Evolutionary conservation across 2,329 filamentous ascomycete species (phyloP).

Genomic region (Cladosporium sp.): DNA sequence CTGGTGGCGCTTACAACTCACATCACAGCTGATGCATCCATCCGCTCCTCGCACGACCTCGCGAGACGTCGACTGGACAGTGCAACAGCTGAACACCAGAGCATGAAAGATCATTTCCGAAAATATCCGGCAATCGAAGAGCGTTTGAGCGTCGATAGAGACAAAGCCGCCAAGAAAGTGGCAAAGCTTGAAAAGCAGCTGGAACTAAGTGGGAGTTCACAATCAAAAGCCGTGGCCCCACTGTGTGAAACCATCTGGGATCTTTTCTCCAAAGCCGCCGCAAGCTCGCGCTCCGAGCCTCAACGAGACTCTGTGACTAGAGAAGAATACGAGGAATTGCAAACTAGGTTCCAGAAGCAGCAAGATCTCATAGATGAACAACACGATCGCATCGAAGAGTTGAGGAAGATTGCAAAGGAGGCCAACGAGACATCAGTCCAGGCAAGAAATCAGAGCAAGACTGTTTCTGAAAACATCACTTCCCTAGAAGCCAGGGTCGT

Average conservation of each 20-base stretch:
- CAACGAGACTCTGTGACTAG: neutral
- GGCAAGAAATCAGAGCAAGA: neutral
- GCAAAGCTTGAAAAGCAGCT: neutral
- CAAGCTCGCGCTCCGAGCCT: neutral
- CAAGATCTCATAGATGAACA: neutral
- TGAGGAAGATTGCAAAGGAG: neutral
- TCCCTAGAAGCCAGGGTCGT: neutral
- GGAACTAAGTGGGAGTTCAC: neutral
- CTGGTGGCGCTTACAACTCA: neutral
- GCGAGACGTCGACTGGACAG: neutral
- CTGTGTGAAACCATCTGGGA: neutral
- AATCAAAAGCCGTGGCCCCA: neutral
- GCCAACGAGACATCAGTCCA: neutral
- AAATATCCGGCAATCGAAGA: conserved; percentile 4
- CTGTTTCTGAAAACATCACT: neutral
- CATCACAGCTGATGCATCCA: neutral
- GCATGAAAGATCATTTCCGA: neutral
- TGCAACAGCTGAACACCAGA: neutral
- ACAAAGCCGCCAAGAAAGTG: neutral
- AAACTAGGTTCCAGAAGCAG: neutral
- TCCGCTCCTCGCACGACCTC: neutral
- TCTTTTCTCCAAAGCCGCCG: neutral
- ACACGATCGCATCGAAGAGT: neutral
- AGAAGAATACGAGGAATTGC: neutral
- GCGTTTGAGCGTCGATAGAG: neutral